A percentile compares a stretch with the other conserved stretches of the same genome.
Evolutionary conservation across 345 rosid species (phyloP).

Genomic region (Corymbia maculata): DNA sequence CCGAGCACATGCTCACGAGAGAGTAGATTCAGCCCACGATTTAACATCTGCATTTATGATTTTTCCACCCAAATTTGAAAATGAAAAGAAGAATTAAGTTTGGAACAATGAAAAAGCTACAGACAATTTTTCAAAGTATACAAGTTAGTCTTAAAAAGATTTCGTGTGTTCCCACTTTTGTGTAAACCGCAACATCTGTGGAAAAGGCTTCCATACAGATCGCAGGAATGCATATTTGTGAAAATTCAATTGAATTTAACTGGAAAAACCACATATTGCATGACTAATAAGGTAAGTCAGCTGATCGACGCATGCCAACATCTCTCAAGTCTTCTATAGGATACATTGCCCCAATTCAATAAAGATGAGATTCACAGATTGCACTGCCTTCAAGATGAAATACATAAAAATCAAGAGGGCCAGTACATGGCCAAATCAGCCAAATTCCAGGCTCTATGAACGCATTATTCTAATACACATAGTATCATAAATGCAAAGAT

Average conservation of each 20-base stretch:
- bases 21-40: neutral
- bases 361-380: neutral
- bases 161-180: neutral
- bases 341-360: neutral
- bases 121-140: neutral
- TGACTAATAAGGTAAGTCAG: neutral
- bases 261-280: neutral
- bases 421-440: neutral
- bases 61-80: neutral
- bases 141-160: neutral
- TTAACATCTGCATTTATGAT: neutral
- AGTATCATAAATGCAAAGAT: neutral
- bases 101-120: neutral
- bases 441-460: neutral
- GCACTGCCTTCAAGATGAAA: neutral
- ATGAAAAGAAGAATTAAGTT: neutral
- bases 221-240: neutral
- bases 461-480: neutral
- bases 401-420: neutral
- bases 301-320: neutral
- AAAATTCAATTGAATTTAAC: neutral
- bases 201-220: neutral
- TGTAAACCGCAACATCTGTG: neutral
- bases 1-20: neutral
- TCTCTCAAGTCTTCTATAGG: neutral